Base-by-base conservation (phyloP, 108 stramenopile species). In the Cyclotella kingstonii region DNA sequence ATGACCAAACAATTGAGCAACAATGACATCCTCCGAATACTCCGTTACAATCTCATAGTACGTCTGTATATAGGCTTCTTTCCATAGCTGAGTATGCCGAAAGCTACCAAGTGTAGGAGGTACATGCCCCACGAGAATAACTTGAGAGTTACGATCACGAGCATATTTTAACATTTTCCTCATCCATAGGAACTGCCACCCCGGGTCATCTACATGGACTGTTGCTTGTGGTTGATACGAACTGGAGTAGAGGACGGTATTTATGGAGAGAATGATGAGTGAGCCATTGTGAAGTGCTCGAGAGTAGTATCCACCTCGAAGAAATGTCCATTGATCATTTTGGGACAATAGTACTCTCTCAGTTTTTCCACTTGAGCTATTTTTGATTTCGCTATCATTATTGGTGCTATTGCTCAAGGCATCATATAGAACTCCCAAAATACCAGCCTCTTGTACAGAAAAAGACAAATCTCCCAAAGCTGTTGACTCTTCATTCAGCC, bases 1-100 rank as follows among this genome's bases (percentile, higher is more conserved):
- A 66, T 89, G 87, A 2, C 87, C 87, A 81, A 78, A 89, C 21
- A 89, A 54, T 42, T 85, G 82, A 15, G 60, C 83, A 25, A 44
- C 29, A 35, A 89, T 49, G 0, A 73, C 45, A 25, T 64, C 65
- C 25, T 55, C 43, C n/a, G n/a, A n/a, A 60, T 53, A 77, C 59
- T 77, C 55, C 41, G 60, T 26, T 15, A 85, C 26, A 14, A 85
- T 58, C 0, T 58, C 44, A 46, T 71, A 69, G 41, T 83, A 88
- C 0, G 29, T 57, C 4, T 63, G 35, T 14, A 72, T 35, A 48
- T 85, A 85, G 21, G 28, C 46, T n/a, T 77, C 76, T 41, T 73
- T 73, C 87, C 87, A 89, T 11, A 78, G 34, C 35, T 89, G 78
- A 17, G 66, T 68, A 47, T 82, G 81, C 6, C 78, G 63, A 56